Base-by-base conservation (phyloP, 208 protist species). In the Leishmania braziliensis region DNA sequence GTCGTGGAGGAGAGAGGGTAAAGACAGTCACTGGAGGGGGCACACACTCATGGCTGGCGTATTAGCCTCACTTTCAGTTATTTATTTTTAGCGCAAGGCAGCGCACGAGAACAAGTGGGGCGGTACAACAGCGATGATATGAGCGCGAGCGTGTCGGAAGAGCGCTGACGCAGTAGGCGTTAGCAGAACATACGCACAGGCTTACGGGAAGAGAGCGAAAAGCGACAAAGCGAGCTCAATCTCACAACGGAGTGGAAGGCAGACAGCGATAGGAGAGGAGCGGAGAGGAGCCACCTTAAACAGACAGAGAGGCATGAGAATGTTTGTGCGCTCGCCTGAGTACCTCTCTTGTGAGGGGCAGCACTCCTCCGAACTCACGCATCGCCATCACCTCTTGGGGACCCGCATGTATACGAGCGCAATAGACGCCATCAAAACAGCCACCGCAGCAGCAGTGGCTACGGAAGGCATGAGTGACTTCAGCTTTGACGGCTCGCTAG, bases 371-470 rank as follows among this genome's bases (percentile, higher is more conserved):
- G 8, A 18, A 9, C 18, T 51, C 20, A 2, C 23, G 12, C 51
- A 48, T 0, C 23, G 8, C 5, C 43, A 29, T 50, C 43, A 29
- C 46, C 68, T 51, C 43, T 48, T 72, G 58, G 39, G 62, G 46
- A 77, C 2, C 43, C 56, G 26, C 18, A 33, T 2, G 29, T 60
- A n/a, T 29, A 71, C 43, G 33, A 72, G 29, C 3, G 58, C 58
- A 60, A 33, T 43, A 54, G 71, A 60, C 0, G 79, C 72, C 26
- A 54, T 43, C 16, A 75, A 29, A 26, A 66, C 70, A 23, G 48
- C 78, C 8, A 39, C 69, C 18, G 54, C 50, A 23, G 78, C 69
- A 56, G 78, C 69, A 58, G 56, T 51, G 23, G 50, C 48, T 26
- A 51, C 60, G 5, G 60, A 26, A 10, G 71, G 9, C 20, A 77